Conservation (phyloP, 257 asterid species). For the Forsythia suspensa region DNA sequence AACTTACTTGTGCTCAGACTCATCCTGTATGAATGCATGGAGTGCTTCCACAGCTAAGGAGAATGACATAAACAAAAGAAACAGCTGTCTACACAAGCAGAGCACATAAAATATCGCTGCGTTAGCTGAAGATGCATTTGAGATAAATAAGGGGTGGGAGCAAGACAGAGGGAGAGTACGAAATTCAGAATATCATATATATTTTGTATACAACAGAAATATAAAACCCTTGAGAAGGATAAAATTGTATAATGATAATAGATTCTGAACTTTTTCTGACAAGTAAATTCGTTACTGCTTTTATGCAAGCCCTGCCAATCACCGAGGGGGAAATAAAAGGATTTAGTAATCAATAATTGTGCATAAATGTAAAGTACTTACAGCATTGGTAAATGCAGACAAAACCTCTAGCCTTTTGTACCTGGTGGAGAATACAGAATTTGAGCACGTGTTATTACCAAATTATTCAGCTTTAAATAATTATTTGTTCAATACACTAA, state of each 20-base stretch:
- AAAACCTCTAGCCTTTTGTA: slow-evolving; percentile 84
- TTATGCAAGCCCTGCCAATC: not conserved
- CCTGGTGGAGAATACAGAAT: slow-evolving; percentile 38
- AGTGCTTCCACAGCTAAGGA: slow-evolving; percentile 98
- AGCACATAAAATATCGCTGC: slow-evolving; percentile 25
- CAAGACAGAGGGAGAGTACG: slow-evolving; percentile 12
- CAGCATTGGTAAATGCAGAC: slow-evolving; percentile 94
- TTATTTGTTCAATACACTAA: not conserved
- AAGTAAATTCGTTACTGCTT: not conserved
- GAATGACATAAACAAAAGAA: slow-evolving; percentile 93
- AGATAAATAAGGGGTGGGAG: slow-evolving; percentile 14
- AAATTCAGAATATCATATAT: not conserved
- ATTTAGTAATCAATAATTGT: slow-evolving; percentile 1
- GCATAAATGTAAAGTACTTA: slow-evolving; percentile 46
- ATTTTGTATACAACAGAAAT: not conserved
- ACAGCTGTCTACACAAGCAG: slow-evolving; percentile 93
- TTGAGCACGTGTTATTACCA: not conserved
- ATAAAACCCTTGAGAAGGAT: slow-evolving; percentile 3
- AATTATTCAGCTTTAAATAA: not conserved
- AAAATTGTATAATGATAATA: slow-evolving; percentile 4
- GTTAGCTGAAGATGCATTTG: slow-evolving; percentile 26
- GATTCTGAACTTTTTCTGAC: slow-evolving; percentile 1
- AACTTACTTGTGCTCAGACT: slow-evolving; percentile 97
- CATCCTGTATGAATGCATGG: slow-evolving; percentile 95
- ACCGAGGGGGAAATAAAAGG: not conserved